Conservation (phyloP, 164 flowering plant species). For the Santalum album region DNA sequence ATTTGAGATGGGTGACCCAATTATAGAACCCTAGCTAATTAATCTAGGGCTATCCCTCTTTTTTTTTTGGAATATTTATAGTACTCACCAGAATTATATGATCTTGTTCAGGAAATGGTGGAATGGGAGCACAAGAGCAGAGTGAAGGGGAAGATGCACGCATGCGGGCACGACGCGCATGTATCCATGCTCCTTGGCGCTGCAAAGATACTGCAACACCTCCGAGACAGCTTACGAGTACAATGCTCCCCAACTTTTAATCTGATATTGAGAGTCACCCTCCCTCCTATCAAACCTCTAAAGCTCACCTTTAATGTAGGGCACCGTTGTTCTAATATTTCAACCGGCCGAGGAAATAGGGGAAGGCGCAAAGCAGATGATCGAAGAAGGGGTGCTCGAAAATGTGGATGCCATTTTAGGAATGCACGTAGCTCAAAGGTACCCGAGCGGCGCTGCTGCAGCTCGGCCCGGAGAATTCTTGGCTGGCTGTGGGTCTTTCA, state of each 20-base stretch:
- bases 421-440: conserved; percentile 25
- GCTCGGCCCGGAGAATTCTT: conserved; percentile 45
- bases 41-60: no score
- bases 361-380: conserved; percentile 48
- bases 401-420: conserved; percentile 58
- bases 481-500: conserved; percentile 61
- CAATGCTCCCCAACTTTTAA: neutral
- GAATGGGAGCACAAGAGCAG: conserved; percentile 66
- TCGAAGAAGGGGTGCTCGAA: conserved; percentile 54
- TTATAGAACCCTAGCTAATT: no score
- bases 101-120: conserved; percentile 40
- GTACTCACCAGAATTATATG: neutral
- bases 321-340: conserved; percentile 57
- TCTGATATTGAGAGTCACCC: no score
- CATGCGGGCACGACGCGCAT: conserved; percentile 72
- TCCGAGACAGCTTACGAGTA: conserved; percentile 28
- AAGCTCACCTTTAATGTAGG: conserved; percentile 28
- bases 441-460: conserved; percentile 34
- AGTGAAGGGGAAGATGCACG: conserved; percentile 64
- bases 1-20: no score
- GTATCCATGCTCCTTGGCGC: conserved; percentile 73
- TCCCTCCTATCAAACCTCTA: no score
- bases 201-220: conserved; percentile 42
- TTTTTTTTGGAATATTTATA: no score
- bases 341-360: conserved; percentile 80